These are phyloP conservation scores for Penicillium antarcticum DNA, from an alignment of 495 filamentous ascomycete genomes.

Conservation along the genomic window DNA sequence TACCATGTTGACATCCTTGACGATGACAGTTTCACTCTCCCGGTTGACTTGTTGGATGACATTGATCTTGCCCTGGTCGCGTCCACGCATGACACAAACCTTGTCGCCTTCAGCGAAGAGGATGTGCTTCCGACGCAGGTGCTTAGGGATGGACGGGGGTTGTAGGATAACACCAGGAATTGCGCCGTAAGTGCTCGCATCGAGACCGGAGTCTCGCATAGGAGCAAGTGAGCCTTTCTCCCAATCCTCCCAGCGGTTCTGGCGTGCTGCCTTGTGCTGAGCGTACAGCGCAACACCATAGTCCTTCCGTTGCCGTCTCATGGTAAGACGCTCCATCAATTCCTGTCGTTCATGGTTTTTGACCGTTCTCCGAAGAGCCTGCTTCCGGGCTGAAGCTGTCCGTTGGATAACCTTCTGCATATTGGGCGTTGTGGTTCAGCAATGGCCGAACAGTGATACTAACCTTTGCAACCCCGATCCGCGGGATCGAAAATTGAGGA, in stretches of 20 bases:
- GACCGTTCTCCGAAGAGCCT: slow-evolving; percentile 47
- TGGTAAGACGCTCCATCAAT: slow-evolving; percentile 30
- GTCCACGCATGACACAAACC: slow-evolving; percentile 72
- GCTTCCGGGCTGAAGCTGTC: slow-evolving; percentile 62
- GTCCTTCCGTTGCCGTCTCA: slow-evolving; percentile 28
- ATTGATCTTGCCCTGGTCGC: slow-evolving; percentile 79
- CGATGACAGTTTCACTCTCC: slow-evolving; percentile 52
- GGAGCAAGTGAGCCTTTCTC: slow-evolving; percentile 73
- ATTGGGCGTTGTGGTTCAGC: slow-evolving; percentile 27
- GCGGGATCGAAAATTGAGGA: slow-evolving; percentile 39
- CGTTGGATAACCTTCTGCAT: slow-evolving; percentile 78
- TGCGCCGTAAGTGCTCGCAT: slow-evolving; percentile 9
- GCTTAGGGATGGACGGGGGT: slow-evolving; percentile 34
- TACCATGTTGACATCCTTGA: slow-evolving; percentile 70
- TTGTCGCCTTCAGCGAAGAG: slow-evolving; percentile 69
- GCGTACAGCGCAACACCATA: slow-evolving; percentile 32
- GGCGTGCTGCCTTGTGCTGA: slow-evolving; percentile 25
- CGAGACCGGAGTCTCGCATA: slow-evolving; percentile 59
- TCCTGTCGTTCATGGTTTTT: slow-evolving; percentile 39
- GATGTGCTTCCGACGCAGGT: slow-evolving; percentile 52
- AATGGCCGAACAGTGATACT: slow-evolving; percentile 32
- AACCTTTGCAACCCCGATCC: slow-evolving; percentile 9
- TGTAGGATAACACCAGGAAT: slow-evolving; percentile 35
- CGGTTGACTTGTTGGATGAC: slow-evolving; percentile 56
- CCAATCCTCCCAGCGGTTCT: slow-evolving; percentile 64